phyloP scores from a whole-genome alignment of 1,284 basidiomycete species.

The Malassezia yamatoensis region DNA sequence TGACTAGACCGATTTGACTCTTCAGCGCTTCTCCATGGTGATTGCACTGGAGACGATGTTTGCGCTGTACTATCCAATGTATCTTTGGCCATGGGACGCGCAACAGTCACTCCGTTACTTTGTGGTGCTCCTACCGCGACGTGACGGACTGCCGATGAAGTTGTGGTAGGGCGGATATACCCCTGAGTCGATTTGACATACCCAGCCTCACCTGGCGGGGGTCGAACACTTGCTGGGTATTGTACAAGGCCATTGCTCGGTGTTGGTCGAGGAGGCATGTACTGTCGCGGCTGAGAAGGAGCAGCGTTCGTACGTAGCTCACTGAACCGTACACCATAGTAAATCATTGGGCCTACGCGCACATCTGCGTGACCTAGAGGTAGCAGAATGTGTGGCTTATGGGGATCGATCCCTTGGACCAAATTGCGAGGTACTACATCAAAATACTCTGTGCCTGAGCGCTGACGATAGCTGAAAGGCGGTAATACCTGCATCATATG shows the following conservation, averaged over 20 bases:
- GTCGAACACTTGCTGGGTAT: not conserved
- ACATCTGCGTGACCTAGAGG: slow-evolving; percentile 37
- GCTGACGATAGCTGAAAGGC: slow-evolving; percentile 33
- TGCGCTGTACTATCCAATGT: too few species aligned
- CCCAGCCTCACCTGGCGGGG: not conserved
- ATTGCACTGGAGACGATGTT: too few species aligned
- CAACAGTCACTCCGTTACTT: not conserved
- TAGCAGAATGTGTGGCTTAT: slow-evolving; percentile 29
- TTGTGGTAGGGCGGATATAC: not conserved
- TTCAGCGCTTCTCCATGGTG: too few species aligned
- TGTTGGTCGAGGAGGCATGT: not conserved
- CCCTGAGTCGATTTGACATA: not conserved
- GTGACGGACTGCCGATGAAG: too few species aligned
- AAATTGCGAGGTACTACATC: slow-evolving; percentile 28
- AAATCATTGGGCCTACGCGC: slow-evolving; percentile 35
- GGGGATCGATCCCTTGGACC: slow-evolving; percentile 31
- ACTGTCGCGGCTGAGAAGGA: not conserved
- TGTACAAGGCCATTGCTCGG: not conserved
- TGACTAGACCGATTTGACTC: too few species aligned
- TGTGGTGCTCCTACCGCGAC: not conserved
- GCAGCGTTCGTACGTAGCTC: slow-evolving; percentile 11
- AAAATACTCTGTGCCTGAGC: slow-evolving; percentile 29
- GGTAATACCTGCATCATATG: slow-evolving; percentile 41
- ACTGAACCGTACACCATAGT: slow-evolving; percentile 38
- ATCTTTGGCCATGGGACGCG: not conserved